Base-by-base conservation (phyloP, 257 asterid species). In the Eucommia ulmoides region DNA sequence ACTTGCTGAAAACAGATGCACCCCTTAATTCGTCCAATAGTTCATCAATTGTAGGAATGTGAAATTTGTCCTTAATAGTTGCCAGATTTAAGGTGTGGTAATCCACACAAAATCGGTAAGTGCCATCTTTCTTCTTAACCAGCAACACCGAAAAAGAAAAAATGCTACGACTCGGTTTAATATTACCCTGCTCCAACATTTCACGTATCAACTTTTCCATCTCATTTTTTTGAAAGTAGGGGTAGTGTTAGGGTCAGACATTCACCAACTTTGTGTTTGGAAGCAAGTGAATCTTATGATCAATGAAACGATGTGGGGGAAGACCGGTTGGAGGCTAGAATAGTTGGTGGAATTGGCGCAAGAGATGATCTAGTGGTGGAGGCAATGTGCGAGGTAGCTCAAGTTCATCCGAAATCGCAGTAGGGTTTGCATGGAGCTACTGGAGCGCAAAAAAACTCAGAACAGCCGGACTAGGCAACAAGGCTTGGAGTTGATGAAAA, bases 71-170 rank as follows among this genome's bases (percentile, higher is more conserved):
- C 6, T 57, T 57, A 19, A 48, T 33, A 0, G 55, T 57, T 15
- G 41, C 2, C 0, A 6, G 19, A 9, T 57, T 57, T 2, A 57
- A 3, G 1, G 23, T 22, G 2, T 18, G 23, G n/a, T 45, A 56
- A 12, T 56, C 61, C 2, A 46, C 6, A 17, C 61, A 56, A 19
- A 56, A 23, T 0, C 49, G 10, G 49, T 51, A 50, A 0, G 44
- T 15, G 0, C 51, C 20, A 23, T 59, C 63, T 14, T 51, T 52
- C 8, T 42, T 60, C 11, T 22, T 24, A 0, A 60, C 65, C 1
- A 60, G 6, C 6, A 41, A 20, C 10, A 20, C 41, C 4, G 38
- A 55, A 0, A 55, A 58, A 0, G 49, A 22, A 23, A 58, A 58
- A 0, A 42, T 38, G 7, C 38, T 33, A 9, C 3, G 17, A 24